Conservation (phyloP, 2,329 filamentous ascomycete genomes). For the Arthroderma sp. region DNA sequence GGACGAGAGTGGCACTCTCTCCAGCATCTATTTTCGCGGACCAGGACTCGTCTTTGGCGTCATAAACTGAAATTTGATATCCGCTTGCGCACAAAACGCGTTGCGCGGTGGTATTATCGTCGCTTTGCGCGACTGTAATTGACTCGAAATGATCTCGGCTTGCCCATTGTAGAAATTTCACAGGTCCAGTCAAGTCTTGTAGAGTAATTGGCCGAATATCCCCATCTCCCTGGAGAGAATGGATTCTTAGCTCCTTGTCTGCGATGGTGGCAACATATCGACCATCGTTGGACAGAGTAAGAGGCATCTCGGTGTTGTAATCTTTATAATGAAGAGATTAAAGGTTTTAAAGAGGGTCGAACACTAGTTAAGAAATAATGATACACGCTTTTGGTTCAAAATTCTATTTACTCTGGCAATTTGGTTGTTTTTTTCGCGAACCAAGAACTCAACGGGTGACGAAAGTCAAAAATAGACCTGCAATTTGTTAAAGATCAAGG, state of each 20-base stretch:
- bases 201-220: slow-evolving; percentile 7
- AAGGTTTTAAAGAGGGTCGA: not conserved
- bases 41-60: slow-evolving; percentile 26
- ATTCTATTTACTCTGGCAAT: no score
- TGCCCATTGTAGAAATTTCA: slow-evolving; percentile 12
- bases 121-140: not conserved
- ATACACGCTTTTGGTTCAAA: no score
- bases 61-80: slow-evolving; percentile 27
- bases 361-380: not conserved
- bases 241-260: not conserved
- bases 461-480: no score
- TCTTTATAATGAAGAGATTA: not conserved
- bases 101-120: slow-evolving; percentile 7
- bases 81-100: slow-evolving; percentile 27
- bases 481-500: no score
- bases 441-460: no score
- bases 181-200: slow-evolving; percentile 5
- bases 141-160: not conserved
- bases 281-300: slow-evolving; percentile 7
- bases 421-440: no score
- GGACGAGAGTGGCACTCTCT: slow-evolving; percentile 24
- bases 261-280: slow-evolving; percentile 6
- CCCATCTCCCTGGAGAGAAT: slow-evolving; percentile 3
- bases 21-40: slow-evolving; percentile 32
- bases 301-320: slow-evolving; percentile 1